Evolutionary conservation across 179 eudicot genomes (phyloP).

Genomic region (Heliamphora pulchella): DNA sequence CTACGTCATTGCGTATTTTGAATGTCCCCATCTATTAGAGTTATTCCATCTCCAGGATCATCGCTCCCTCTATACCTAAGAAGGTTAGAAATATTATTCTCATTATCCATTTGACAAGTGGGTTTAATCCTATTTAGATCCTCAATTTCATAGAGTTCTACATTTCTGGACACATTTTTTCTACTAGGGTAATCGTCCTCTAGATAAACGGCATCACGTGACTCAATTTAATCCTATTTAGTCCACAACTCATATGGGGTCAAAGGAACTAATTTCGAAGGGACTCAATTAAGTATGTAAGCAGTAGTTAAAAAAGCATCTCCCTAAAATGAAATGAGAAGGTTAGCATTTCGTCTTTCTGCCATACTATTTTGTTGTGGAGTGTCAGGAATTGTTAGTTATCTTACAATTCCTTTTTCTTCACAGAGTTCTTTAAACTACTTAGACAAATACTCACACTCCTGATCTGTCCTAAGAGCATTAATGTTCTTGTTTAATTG

Average conservation of each 20-base stretch:
- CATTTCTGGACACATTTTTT: background rate
- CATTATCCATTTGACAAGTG: too few species aligned
- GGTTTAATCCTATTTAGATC: background rate
- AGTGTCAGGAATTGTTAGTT: background rate
- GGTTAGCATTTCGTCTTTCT: background rate
- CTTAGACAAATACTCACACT: too few species aligned
- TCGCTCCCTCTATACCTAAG: too few species aligned
- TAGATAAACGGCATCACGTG: background rate
- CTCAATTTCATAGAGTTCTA: background rate
- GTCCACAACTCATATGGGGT: background rate
- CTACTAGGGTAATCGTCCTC: background rate
- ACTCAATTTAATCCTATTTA: background rate
- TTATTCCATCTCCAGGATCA: too few species aligned
- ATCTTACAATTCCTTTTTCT: background rate
- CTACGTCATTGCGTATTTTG: background rate
- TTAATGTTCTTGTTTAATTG: background rate
- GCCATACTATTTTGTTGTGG: background rate
- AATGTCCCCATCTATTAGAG: background rate
- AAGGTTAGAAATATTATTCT: too few species aligned
- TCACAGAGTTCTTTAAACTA: background rate
- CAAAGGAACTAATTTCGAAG: background rate
- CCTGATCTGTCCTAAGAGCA: too few species aligned
- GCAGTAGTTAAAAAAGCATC: background rate
- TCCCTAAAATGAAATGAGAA: background rate
- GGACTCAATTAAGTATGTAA: background rate